These are phyloP conservation scores for Microdochium bolleyi DNA, from an alignment of 2,329 filamentous ascomycete species.

Conservation along the genomic window DNA sequence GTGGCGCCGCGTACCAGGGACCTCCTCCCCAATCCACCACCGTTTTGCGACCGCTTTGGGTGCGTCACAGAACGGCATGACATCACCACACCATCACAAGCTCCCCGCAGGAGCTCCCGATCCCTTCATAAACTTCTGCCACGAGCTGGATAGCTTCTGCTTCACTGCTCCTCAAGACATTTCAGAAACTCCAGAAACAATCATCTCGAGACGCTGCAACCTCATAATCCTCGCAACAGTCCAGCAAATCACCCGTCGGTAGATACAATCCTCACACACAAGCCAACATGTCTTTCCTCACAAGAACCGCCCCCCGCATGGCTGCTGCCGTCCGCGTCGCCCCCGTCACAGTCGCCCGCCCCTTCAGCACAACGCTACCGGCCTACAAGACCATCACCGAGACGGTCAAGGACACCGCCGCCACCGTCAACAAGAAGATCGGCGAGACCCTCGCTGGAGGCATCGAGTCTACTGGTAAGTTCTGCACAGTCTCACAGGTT, in stretches of 20 bases:
- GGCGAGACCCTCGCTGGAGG: conserved; percentile 54
- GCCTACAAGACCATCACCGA: conserved; percentile 43
- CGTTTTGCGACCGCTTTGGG: too few species aligned
- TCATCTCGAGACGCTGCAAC: background rate
- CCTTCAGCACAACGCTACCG: conserved; percentile 40
- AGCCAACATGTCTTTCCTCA: conserved; percentile 45
- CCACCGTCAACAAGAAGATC: conserved; percentile 51
- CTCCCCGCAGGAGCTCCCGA: background rate
- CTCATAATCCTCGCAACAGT: background rate
- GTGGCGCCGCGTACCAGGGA: too few species aligned
- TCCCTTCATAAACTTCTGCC: background rate
- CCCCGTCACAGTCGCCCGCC: conserved; percentile 31
- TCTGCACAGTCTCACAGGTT: background rate
- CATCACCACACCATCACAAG: background rate
- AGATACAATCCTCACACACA: conserved; percentile 3
- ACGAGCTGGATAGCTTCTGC: background rate
- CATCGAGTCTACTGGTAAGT: conserved; percentile 50
- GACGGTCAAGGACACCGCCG: conserved; percentile 49
- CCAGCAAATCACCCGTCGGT: background rate
- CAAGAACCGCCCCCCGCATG: conserved; percentile 35
- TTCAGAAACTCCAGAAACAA: background rate
- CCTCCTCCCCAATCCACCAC: too few species aligned
- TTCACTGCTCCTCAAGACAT: background rate
- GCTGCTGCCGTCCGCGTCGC: conserved; percentile 25
- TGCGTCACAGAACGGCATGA: background rate